Base-by-base conservation (phyloP, 1,284 basidiomycete genomes). In the Ustilago shanxiensis region DNA sequence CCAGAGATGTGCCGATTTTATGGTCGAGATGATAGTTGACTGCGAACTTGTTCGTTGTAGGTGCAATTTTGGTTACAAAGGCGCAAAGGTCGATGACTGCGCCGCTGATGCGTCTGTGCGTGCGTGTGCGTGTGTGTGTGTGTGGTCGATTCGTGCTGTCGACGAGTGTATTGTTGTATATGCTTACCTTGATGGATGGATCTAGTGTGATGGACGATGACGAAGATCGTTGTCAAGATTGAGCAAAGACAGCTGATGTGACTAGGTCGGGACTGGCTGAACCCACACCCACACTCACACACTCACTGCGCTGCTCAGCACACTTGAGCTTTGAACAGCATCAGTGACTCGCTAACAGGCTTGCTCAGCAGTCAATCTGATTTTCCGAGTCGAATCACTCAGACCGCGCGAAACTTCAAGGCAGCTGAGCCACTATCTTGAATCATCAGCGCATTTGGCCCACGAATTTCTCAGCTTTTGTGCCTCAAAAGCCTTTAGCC, bases 171-270 rank as follows among this genome's bases (percentile, higher is more conserved):
- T 28, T 56, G 67, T 11, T 24, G 18, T 13, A 59, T 37, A 71
- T 64, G 60, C 74, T 77, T 72, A 77, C 74, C 74, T 72, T 77
- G 61, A 52, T 72, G 60, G 70, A 72, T 72, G 69, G 66, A 72
- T 72, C 68, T 71, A 56, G 56, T 77, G 55, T 77, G 66, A 55
- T 69, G 62, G 69, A 77, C 66, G 74, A 72, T 72, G 70, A 72
- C 74, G 60, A 59, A 55, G 70, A 66, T 71, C 73, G 73, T 60
- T 67, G 67, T 63, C 72, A 71, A 76, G 68, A 56, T 41, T 11
- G 55, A 35, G 62, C 58, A 31, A 45, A 54, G 47, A 47, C 53
- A 20, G 57, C 64, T 45, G 52, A 56, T 52, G 52, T 49, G 52
- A 52, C 31, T 64, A 64, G 54, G 65, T 33, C 33, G 3, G 60